Evolutionary conservation across 2,329 filamentous ascomycete genomes (phyloP).

Genomic region (Paramyrothecium roridum): DNA sequence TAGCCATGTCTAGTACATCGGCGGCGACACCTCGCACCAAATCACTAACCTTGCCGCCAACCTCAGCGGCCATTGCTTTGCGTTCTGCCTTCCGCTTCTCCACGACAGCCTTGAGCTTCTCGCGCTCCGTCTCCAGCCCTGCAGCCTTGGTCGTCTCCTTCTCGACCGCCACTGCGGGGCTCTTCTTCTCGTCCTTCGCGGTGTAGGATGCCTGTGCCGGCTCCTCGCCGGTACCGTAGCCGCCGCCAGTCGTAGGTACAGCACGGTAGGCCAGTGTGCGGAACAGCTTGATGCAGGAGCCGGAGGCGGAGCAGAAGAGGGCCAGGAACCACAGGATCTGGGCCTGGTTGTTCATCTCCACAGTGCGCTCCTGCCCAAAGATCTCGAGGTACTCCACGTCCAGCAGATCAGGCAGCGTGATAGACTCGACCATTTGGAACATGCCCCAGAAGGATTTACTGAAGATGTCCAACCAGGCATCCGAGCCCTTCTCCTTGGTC

Average conservation of each 20-base stretch:
- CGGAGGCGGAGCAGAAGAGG: constrained; percentile 47
- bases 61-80: constrained; percentile 22
- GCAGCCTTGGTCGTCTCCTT: constrained; percentile 14
- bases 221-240: constrained; percentile 20
- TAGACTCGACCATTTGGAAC: constrained; percentile 65
- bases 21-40: constrained; percentile 49
- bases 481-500: constrained; percentile 21
- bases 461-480: constrained; percentile 49
- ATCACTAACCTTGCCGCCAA: constrained; percentile 22
- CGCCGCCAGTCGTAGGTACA: constrained; percentile 26
- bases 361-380: constrained; percentile 48
- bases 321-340: constrained; percentile 70
- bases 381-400: constrained; percentile 41
- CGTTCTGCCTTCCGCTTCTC: constrained; percentile 28
- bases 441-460: constrained; percentile 60
- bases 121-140: constrained; percentile 26
- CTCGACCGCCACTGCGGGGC: constrained; percentile 3
- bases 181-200: constrained; percentile 9
- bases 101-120: constrained; percentile 30
- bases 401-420: constrained; percentile 55
- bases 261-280: constrained; percentile 30
- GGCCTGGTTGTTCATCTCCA: constrained; percentile 52
- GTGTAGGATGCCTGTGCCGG: constrained; percentile 8
- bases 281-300: constrained; percentile 38
- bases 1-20: constrained; percentile 58